Percentiles rank a stretch among this genome's conserved stretches.
These are phyloP conservation scores for Puccinellia tenuiflora DNA, from an alignment of 176 grass and related monocot genomes.

Conservation along the genomic window DNA sequence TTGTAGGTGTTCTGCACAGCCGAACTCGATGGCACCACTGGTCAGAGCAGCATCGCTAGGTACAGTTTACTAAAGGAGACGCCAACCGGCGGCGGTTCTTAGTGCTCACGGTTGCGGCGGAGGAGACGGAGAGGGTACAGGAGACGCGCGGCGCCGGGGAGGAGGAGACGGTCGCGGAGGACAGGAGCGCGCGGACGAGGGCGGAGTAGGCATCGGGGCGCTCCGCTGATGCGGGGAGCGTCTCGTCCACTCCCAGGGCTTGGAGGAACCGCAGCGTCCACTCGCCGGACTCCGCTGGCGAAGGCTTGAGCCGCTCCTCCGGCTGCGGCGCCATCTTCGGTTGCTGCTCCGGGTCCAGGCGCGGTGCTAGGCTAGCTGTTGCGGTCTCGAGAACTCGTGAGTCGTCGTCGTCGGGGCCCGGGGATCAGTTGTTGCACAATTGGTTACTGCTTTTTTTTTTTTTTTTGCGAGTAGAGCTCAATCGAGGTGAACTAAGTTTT, in stretches of 20 bases:
- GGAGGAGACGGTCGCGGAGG: slow-evolving; percentile 5
- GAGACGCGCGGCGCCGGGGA: slow-evolving; percentile 20
- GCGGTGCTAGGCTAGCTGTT: background rate
- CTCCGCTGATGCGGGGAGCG: slow-evolving; percentile 26
- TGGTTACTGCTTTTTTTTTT: too few species aligned
- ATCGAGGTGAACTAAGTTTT: too few species aligned
- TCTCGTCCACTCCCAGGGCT: background rate
- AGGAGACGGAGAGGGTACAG: slow-evolving; percentile 37
- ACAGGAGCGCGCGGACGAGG: slow-evolving; percentile 31
- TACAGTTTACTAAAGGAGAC: background rate
- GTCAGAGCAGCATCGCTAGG: background rate
- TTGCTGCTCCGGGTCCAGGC: background rate
- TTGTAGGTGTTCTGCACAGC: slow-evolving; percentile 39
- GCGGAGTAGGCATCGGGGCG: slow-evolving; percentile 26
- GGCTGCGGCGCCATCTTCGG: slow-evolving; percentile 2
- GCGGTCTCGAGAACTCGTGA: background rate
- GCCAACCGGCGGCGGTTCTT: background rate
- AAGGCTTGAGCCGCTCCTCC: background rate
- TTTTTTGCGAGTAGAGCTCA: too few species aligned
- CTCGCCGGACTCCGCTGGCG: background rate
- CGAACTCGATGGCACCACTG: background rate
- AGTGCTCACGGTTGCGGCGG: slow-evolving; percentile 18
- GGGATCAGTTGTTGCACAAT: too few species aligned
- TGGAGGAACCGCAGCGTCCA: background rate
- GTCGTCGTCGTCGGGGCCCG: too few species aligned